Base-by-base conservation (phyloP, 176 grass and related monocot species). In the Bromus sterilis region DNA sequence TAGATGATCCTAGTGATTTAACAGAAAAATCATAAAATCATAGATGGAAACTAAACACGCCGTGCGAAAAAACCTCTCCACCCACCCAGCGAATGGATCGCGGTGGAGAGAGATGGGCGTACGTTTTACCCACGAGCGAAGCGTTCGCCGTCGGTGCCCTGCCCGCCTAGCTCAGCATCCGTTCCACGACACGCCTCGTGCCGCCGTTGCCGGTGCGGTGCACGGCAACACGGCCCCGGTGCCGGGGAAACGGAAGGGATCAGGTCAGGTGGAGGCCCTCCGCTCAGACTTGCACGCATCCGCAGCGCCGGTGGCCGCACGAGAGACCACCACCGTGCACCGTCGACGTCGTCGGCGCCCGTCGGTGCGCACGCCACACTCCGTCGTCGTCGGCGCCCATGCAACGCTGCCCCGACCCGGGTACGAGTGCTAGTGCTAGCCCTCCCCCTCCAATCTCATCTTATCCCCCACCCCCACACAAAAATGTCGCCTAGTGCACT, bases 221-320 rank as follows among this genome's bases (percentile, higher is more conserved):
- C 42, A 39, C 57, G 81, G 68, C 57, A 25, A 2, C 42, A 46
- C 16, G 44, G 5, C 46, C 13, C 46, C 46, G 49, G 49, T 15
- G 49, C 46, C 46, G 49, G 49, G 48, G 49, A 21, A 7, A 53
- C 49, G 20, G 21, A 53, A 53, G 49, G 18, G 49, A 2, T 49
- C 20, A 49, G 15, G 44, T 4, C 21, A 23, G 46, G 49, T 8
- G 20, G 67, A 42, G 16, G 1, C 0, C 41, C 8, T n/a, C n/a
- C n/a, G n/a, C n/a, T n/a, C 32, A 74, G 58, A 4, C 81, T 76
- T 83, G 58, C 55, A 76, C 59, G 81, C 58, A 3, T 36, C 49
- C 0, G 49, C 49, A 1, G 49, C 3, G 49, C 20, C 49, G 49
- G 49, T 26, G 56, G 56, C 23, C 23, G 56, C 56, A 4, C 60